Evolutionary conservation across 768 basidiomycete genomes (phyloP).

Genomic region (Boletus sensibilis): DNA sequence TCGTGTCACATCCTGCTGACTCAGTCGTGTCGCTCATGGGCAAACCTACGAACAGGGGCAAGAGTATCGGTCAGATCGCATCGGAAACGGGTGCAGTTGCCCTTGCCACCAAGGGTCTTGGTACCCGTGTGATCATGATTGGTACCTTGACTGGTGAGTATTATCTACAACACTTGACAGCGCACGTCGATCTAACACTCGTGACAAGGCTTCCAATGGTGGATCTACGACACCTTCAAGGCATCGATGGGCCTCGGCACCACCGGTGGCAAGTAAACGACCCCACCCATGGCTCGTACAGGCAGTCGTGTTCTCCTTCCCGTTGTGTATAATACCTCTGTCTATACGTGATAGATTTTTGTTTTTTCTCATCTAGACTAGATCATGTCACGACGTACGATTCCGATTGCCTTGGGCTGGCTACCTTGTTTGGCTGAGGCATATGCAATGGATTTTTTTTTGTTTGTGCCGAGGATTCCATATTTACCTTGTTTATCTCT

Average conservation of each 20-base stretch:
- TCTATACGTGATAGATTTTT: conserved; percentile 13
- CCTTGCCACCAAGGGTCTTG: conserved; percentile 83
- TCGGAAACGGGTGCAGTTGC: conserved; percentile 62
- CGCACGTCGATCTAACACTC: background rate
- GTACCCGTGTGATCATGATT: conserved; percentile 86
- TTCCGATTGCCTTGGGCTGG: background rate
- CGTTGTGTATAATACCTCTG: conserved; percentile 12
- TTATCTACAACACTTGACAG: background rate
- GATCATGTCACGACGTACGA: conserved; percentile 7
- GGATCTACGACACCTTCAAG: conserved; percentile 92
- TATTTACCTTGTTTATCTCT: background rate
- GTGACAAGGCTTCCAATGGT: conserved; percentile 79
- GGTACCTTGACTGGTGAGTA: conserved; percentile 49
- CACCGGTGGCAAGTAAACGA: conserved; percentile 80
- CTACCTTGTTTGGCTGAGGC: background rate
- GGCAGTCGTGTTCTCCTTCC: background rate
- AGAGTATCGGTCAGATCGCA: conserved; percentile 67
- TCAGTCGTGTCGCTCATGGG: conserved; percentile 91
- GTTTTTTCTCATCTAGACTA: conserved; percentile 8
- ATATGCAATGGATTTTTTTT: background rate
- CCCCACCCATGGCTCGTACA: too few relatives aligned
- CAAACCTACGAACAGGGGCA: conserved; percentile 84
- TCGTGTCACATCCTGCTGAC: conserved; percentile 96
- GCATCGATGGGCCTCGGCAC: conserved; percentile 80
- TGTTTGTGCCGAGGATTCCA: background rate